Conservation (phyloP, 169 alveolate species). For the Cryptosporidium parvum region DNA sequence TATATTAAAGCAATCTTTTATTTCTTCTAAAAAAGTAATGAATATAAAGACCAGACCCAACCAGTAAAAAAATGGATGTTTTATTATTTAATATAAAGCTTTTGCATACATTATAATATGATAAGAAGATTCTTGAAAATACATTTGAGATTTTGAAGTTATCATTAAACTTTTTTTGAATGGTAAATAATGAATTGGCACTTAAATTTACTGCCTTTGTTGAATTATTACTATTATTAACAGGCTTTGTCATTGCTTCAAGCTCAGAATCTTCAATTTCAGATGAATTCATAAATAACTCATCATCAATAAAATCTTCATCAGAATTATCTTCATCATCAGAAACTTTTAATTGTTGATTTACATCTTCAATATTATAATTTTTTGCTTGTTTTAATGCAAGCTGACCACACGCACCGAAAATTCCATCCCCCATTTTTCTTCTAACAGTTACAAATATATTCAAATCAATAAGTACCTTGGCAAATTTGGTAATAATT, state of each 20-base stretch:
- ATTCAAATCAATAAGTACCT: slow-evolving; percentile 4
- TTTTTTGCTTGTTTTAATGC: slow-evolving; percentile 33
- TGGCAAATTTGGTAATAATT: slow-evolving; percentile 5
- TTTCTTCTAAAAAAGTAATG: slow-evolving; percentile 19
- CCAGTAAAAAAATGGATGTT: not conserved
- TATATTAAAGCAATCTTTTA: not conserved
- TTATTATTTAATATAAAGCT: not conserved
- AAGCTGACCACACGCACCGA: slow-evolving; percentile 71
- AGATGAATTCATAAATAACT: slow-evolving; percentile 2
- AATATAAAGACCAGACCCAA: slow-evolving; percentile 29
- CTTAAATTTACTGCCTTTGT: not conserved
- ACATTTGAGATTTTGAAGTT: slow-evolving; percentile 7
- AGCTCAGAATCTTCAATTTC: not conserved
- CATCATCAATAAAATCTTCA: slow-evolving; percentile 15
- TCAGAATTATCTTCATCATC: slow-evolving; percentile 24
- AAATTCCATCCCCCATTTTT: slow-evolving; percentile 49
- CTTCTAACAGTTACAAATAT: slow-evolving; percentile 55
- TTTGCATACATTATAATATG: slow-evolving; percentile 3
- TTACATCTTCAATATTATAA: slow-evolving; percentile 28
- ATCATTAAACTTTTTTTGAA: not conserved
- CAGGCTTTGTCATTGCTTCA: not conserved
- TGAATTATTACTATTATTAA: not conserved
- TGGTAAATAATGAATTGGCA: not conserved
- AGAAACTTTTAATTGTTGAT: slow-evolving; percentile 10
- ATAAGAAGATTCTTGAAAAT: not conserved